A percentile compares a stretch with the other conserved stretches of the same genome.
These are phyloP conservation scores for Penicillium angulare DNA, from an alignment of 495 filamentous ascomycete species.

Conservation along the genomic window DNA sequence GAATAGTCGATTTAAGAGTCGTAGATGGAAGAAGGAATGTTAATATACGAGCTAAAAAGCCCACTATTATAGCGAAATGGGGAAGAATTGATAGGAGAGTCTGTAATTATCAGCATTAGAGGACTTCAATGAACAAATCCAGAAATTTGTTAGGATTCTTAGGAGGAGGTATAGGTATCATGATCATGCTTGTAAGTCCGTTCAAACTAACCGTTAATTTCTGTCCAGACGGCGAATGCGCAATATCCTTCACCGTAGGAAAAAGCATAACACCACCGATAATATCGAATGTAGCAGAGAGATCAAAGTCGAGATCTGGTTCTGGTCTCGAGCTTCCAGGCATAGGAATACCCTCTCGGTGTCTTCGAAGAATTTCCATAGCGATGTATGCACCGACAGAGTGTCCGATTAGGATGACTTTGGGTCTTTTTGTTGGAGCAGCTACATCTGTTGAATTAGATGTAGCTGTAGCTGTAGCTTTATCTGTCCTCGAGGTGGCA, in stretches of 20 bases:
- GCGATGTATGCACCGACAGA: constrained; percentile 78
- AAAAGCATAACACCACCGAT: constrained; percentile 68
- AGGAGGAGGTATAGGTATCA: too few species aligned
- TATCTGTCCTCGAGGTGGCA: neutral
- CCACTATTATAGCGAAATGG: constrained; percentile 51
- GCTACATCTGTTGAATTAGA: neutral
- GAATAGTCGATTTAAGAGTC: constrained; percentile 43
- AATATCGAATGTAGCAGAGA: constrained; percentile 38
- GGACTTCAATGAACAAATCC: too few species aligned
- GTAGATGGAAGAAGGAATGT: constrained; percentile 41
- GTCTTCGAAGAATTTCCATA: constrained; percentile 66
- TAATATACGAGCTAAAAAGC: constrained; percentile 50
- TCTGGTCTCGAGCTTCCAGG: constrained; percentile 6
- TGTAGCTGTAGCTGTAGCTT: neutral
- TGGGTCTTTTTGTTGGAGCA: constrained; percentile 18
- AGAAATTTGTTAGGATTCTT: too few species aligned
- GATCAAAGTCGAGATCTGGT: neutral
- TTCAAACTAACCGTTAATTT: constrained; percentile 50
- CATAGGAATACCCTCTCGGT: constrained; percentile 26
- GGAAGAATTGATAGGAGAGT: constrained; percentile 51
- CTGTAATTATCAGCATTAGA: too few species aligned
- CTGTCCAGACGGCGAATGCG: constrained; percentile 59
- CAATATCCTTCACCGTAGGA: constrained; percentile 75
- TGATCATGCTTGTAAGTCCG: too few species aligned
- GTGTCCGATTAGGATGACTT: constrained; percentile 77